A percentile compares a stretch with the other conserved stretches of the same genome.
Evolutionary conservation across 148 eudicot genomes (phyloP).

Genomic region (Heliosperma pusillum): DNA sequence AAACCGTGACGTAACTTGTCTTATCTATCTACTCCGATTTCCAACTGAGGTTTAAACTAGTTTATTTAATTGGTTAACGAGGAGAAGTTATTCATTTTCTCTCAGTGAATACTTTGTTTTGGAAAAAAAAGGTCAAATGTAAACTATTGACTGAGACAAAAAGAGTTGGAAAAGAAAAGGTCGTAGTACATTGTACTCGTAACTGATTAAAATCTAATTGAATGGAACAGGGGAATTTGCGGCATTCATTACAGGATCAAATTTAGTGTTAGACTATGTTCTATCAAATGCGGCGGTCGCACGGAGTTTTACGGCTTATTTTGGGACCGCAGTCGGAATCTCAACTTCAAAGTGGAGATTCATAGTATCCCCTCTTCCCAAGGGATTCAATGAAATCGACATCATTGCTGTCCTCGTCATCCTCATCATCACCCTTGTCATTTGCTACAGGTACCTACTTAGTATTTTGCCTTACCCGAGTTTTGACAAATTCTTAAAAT

Average conservation of each 20-base stretch:
- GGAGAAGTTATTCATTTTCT: no score
- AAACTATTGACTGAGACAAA: no score
- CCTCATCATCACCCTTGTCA: slow-evolving; percentile 64
- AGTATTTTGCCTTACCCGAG: not conserved
- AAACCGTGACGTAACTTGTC: not conserved
- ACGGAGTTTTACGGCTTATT: slow-evolving; percentile 72
- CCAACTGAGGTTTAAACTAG: no score
- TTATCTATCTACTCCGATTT: not conserved
- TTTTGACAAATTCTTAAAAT: no score
- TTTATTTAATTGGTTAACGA: no score
- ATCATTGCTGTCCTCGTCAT: slow-evolving; percentile 68
- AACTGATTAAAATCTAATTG: not conserved
- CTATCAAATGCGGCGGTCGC: slow-evolving; percentile 86
- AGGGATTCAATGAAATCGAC: slow-evolving; percentile 86
- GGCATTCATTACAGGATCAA: slow-evolving; percentile 75
- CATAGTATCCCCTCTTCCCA: slow-evolving; percentile 48
- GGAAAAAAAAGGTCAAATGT: no score
- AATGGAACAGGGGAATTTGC: slow-evolving; percentile 65
- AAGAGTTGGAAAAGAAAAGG: no score
- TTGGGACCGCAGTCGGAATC: slow-evolving; percentile 63
- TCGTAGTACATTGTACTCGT: no score
- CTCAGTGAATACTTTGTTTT: no score
- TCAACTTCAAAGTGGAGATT: slow-evolving; percentile 59
- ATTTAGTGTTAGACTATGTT: slow-evolving; percentile 72
- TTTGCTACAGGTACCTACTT: slow-evolving; percentile 72